Conservation (phyloP, 805 yeast species). For the Metschnikowia kunwiensis region DNA sequence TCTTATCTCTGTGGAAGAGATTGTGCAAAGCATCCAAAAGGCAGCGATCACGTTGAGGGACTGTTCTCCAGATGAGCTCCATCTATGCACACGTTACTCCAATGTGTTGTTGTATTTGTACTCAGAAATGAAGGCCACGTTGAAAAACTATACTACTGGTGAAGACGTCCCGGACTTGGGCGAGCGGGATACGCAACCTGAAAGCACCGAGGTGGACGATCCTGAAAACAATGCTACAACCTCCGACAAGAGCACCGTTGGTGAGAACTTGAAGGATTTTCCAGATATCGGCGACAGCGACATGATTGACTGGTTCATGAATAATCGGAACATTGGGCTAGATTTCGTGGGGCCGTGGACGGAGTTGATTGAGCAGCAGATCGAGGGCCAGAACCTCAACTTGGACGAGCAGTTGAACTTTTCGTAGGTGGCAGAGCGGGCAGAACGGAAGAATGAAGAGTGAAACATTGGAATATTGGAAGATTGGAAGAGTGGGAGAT, state of each 20-base stretch:
- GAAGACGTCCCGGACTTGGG: constrained; percentile 2
- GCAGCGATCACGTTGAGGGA: constrained; percentile 74
- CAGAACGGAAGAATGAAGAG: too few relatives aligned
- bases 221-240: constrained; percentile 7
- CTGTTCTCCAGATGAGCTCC: constrained; percentile 87
- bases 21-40: constrained; percentile 60
- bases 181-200: not conserved
- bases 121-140: constrained; percentile 62
- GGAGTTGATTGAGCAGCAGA: constrained; percentile 70
- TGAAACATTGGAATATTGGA: too few relatives aligned
- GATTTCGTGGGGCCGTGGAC: constrained; percentile 72
- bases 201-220: constrained; percentile 11
- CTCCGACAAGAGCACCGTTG: not conserved
- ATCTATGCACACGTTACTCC: constrained; percentile 75
- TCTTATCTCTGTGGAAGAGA: constrained; percentile 68
- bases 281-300: constrained; percentile 32
- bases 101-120: constrained; percentile 73
- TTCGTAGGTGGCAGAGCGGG: too few relatives aligned
- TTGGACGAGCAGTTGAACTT: constrained; percentile 10
- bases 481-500: too few relatives aligned
- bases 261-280: constrained; percentile 8
- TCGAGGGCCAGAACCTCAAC: constrained; percentile 24
- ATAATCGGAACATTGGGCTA: constrained; percentile 33
- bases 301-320: constrained; percentile 44
- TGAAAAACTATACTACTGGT: constrained; percentile 21